These are phyloP conservation scores for Auricularia sp. DNA, from an alignment of 768 basidiomycete species.

Conservation along the genomic window DNA sequence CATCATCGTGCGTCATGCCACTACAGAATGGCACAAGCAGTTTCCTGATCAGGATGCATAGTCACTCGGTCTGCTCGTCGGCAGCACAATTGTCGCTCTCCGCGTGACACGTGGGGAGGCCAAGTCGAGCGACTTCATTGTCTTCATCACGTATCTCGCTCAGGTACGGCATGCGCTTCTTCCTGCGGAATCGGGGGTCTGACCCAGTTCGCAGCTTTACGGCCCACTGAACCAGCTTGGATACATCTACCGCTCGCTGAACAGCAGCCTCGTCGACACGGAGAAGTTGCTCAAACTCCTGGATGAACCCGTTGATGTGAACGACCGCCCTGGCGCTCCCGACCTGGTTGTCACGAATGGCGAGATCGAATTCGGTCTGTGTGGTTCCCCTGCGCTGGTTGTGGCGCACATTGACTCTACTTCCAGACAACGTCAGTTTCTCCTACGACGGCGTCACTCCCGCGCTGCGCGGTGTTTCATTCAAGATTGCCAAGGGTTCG, in stretches of 20 bases:
- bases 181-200: background rate
- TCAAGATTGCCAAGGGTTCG: constrained; percentile 78
- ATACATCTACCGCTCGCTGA: constrained; percentile 66
- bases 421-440: constrained; percentile 71
- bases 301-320: constrained; percentile 73
- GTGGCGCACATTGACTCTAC: background rate
- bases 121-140: constrained; percentile 54
- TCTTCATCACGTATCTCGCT: constrained; percentile 74
- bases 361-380: constrained; percentile 79
- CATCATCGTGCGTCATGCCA: constrained; percentile 48
- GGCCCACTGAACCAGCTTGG: constrained; percentile 69
- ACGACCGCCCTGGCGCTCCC: constrained; percentile 66
- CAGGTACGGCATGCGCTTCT: constrained; percentile 37
- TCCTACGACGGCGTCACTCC: constrained; percentile 67
- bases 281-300: constrained; percentile 77
- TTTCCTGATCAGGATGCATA: constrained; percentile 17
- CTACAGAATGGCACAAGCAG: background rate
- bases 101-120: constrained; percentile 49
- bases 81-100: constrained; percentile 67
- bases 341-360: constrained; percentile 65
- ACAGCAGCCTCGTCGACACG: constrained; percentile 70
- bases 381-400: background rate
- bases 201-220: constrained; percentile 41
- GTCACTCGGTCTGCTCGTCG: constrained; percentile 72
- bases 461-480: constrained; percentile 70